phyloP scores from a whole-genome alignment of 306 rosid genomes.

The Citrullus colocynthis region DNA sequence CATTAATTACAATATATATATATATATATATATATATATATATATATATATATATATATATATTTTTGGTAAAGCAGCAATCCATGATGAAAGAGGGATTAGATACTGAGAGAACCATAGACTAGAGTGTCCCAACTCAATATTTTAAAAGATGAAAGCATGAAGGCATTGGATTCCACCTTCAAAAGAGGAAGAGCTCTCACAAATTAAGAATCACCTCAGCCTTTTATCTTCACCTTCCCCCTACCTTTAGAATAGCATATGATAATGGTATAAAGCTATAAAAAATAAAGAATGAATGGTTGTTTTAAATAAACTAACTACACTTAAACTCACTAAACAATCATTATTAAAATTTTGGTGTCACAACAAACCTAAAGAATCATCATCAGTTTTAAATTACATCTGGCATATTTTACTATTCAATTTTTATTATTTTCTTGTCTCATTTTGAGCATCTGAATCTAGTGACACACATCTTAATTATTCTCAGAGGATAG shows the following conservation, averaged over 20 bases:
- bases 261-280: neutral
- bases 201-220: neutral
- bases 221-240: neutral
- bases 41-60: no score
- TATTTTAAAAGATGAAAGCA: neutral
- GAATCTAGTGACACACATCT: no score
- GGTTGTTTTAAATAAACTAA: neutral
- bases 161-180: conserved; percentile 5
- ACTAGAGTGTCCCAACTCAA: neutral
- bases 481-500: no score
- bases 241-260: neutral
- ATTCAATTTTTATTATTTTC: no score
- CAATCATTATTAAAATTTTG: neutral
- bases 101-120: neutral
- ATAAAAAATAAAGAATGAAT: neutral
- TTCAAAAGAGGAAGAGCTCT: conserved; percentile 1
- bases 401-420: neutral
- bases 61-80: neutral
- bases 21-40: no score
- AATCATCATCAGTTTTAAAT: neutral
- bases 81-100: neutral
- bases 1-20: neutral
- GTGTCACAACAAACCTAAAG: neutral
- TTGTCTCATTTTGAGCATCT: no score
- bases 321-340: neutral